Conservation (phyloP, 345 rosid genomes). For the Euphorbia pulcherrima region DNA sequence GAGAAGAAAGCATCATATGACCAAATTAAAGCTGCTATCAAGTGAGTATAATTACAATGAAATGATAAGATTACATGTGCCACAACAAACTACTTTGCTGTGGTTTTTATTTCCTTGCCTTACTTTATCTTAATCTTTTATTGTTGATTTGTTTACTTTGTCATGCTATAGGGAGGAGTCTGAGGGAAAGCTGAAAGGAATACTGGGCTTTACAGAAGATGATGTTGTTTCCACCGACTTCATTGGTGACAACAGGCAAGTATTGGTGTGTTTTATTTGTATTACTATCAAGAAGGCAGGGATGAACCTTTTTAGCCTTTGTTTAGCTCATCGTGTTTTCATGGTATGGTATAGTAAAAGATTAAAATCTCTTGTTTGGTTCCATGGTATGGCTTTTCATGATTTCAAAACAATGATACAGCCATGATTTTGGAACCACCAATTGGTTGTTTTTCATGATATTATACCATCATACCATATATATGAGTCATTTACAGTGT, state of each 20-base stretch:
- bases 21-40: conserved; percentile 27
- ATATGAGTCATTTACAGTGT: background rate
- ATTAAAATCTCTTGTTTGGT: no score
- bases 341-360: no score
- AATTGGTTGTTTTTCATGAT: no score
- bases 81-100: background rate
- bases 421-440: no score
- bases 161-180: conserved; percentile 23
- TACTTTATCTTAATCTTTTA: background rate
- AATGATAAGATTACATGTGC: background rate
- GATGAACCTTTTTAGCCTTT: no score
- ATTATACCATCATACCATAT: no score
- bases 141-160: background rate
- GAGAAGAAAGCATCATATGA: conserved; percentile 24
- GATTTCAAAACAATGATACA: no score
- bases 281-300: no score
- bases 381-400: no score
- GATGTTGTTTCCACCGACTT: conserved; percentile 27
- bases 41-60: conserved; percentile 12
- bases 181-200: conserved; percentile 29
- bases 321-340: no score
- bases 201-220: conserved; percentile 28
- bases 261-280: background rate
- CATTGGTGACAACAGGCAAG: conserved; percentile 24
- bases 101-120: background rate